A percentile compares a stretch with the other conserved stretches of the same genome.
Evolutionary conservation across 331 rosid species (phyloP).

Genomic region (Dryas integrifolia): DNA sequence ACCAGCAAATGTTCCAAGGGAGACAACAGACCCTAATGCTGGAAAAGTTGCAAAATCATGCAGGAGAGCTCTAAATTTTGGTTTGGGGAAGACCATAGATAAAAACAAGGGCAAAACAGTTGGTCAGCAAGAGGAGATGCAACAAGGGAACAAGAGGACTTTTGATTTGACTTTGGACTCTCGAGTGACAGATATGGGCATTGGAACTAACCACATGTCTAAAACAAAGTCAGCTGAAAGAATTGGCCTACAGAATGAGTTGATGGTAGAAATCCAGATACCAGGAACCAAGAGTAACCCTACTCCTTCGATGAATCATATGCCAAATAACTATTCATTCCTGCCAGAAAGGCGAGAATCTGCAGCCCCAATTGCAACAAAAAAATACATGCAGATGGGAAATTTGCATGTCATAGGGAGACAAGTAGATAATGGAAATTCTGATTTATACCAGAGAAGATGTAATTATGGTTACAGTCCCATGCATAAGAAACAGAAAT

Average conservation of each 20-base stretch:
- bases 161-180: slow-evolving; percentile 28
- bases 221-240: slow-evolving; percentile 33
- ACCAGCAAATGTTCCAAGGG: slow-evolving; percentile 30
- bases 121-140: slow-evolving; percentile 40
- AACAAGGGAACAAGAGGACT: slow-evolving; percentile 31
- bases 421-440: slow-evolving; percentile 32
- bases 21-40: slow-evolving; percentile 24
- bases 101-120: slow-evolving; percentile 33
- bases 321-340: slow-evolving; percentile 16
- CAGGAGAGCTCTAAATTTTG: slow-evolving; percentile 62
- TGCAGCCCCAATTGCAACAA: slow-evolving; percentile 28
- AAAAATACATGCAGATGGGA: slow-evolving; percentile 27
- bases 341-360: slow-evolving; percentile 34
- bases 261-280: slow-evolving; percentile 35
- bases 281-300: slow-evolving; percentile 27
- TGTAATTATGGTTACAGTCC: slow-evolving; percentile 25
- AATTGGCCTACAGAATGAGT: slow-evolving; percentile 23
- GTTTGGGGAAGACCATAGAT: slow-evolving; percentile 39
- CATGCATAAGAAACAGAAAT: slow-evolving; percentile 48
- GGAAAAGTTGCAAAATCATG: slow-evolving; percentile 45
- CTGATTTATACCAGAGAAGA: slow-evolving; percentile 35
- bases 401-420: slow-evolving; percentile 24
- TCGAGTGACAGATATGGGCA: slow-evolving; percentile 27
- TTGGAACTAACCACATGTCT: slow-evolving; percentile 24
- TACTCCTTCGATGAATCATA: slow-evolving; percentile 31